These are phyloP conservation scores for Neofusicoccum ribis DNA, from an alignment of 2,329 filamentous ascomycete species.

Conservation along the genomic window DNA sequence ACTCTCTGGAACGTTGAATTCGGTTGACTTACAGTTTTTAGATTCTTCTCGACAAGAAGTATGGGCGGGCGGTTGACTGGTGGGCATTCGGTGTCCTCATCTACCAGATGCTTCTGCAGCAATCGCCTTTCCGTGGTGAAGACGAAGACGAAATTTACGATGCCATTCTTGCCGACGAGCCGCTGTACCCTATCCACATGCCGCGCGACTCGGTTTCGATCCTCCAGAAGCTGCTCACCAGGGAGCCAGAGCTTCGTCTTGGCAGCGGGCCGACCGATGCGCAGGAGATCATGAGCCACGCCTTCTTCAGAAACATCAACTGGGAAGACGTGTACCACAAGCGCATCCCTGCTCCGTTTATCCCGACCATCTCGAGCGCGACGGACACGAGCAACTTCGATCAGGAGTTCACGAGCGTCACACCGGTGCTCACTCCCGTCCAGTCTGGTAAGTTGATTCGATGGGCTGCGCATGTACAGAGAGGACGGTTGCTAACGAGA, in stretches of 20 bases:
- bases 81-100: slow-evolving; percentile 99
- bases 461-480: neutral
- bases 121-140: slow-evolving; percentile 97
- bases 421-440: slow-evolving; percentile 92
- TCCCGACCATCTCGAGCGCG: slow-evolving; percentile 83
- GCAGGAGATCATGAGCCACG: slow-evolving; percentile 97
- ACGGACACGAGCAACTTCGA: slow-evolving; percentile 99
- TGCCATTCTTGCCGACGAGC: slow-evolving; percentile 94
- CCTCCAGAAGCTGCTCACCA: slow-evolving; percentile 91
- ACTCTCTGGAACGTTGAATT: neutral
- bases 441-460: slow-evolving; percentile 77
- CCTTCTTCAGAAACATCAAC: slow-evolving; percentile 96
- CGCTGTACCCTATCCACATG: slow-evolving; percentile 98
- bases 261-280: slow-evolving; percentile 95
- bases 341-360: slow-evolving; percentile 82
- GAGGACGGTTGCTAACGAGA: slow-evolving; percentile 25
- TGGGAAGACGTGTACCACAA: slow-evolving; percentile 99
- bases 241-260: slow-evolving; percentile 88
- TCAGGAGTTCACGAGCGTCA: slow-evolving; percentile 97
- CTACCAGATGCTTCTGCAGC: slow-evolving; percentile 98
- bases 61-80: slow-evolving; percentile 96
- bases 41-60: slow-evolving; percentile 98
- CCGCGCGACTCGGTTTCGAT: slow-evolving; percentile 96
- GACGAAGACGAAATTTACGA: slow-evolving; percentile 99
- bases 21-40: slow-evolving; percentile 37